These are phyloP conservation scores for Ophiostoma australiae DNA, from an alignment of 2,329 filamentous ascomycete genomes.

Conservation along the genomic window DNA sequence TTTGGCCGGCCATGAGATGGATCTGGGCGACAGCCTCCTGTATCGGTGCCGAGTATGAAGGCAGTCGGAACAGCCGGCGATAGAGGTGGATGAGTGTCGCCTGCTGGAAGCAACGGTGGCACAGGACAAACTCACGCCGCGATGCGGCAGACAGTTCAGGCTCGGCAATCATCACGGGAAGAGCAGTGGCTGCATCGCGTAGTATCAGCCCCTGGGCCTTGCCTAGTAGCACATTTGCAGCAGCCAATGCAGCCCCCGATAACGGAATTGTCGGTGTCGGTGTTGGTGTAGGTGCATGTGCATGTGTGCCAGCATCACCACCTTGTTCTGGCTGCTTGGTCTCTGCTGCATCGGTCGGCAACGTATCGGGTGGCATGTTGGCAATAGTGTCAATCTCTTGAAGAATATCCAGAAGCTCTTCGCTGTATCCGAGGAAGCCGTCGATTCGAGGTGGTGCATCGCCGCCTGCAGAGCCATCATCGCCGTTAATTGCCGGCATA, in stretches of 20 bases:
- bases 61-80: slow-evolving; percentile 23
- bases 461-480: not conserved
- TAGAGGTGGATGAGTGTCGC: slow-evolving; percentile 25
- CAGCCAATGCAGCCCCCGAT: not conserved
- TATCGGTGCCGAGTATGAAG: slow-evolving; percentile 19
- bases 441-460: slow-evolving; percentile 20
- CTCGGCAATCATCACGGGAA: slow-evolving; percentile 9
- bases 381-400: slow-evolving; percentile 22
- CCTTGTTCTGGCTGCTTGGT: not conserved
- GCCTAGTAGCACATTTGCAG: slow-evolving; percentile 5
- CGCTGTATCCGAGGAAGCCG: slow-evolving; percentile 24
- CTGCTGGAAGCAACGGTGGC: slow-evolving; percentile 24
- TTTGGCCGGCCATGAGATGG: slow-evolving; percentile 18
- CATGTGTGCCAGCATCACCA: not conserved
- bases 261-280: not conserved
- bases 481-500: not conserved
- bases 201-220: slow-evolving; percentile 4
- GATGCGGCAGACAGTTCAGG: not conserved
- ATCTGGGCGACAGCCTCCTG: slow-evolving; percentile 20
- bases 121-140: slow-evolving; percentile 21
- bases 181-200: not conserved
- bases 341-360: not conserved
- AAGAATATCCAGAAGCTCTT: slow-evolving; percentile 22
- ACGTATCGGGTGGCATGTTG: not conserved
- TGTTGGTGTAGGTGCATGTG: not conserved